These are phyloP conservation scores for Solanum stenotomum DNA, from an alignment of 257 asterid genomes.

Conservation along the genomic window DNA sequence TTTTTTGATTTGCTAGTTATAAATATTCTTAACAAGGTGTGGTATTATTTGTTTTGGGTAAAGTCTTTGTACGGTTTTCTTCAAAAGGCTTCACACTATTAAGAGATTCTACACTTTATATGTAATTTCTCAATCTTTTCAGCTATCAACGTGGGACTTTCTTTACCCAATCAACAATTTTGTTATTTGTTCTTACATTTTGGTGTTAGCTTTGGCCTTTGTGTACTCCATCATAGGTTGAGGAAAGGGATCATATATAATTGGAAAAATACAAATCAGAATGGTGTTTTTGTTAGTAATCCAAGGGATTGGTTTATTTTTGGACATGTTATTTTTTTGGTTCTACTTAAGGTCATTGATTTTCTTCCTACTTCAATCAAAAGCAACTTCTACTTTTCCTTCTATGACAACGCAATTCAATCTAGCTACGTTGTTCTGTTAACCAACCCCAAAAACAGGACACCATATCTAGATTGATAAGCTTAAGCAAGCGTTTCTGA, in stretches of 20 bases:
- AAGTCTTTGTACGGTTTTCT: rapidly evolving
- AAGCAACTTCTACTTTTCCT: no score
- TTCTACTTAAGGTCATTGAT: background rate
- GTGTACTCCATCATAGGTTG: background rate
- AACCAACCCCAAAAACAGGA: no score
- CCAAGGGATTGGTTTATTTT: background rate
- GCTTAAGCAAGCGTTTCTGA: no score
- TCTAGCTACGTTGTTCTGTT: no score
- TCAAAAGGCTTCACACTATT: no score
- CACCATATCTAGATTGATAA: no score
- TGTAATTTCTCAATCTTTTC: no score
- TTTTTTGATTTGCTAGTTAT: no score
- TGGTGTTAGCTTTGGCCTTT: background rate
- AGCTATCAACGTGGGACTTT: no score
- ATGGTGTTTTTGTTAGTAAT: background rate
- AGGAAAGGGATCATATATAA: background rate
- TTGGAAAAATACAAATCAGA: background rate
- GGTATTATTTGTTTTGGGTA: no score
- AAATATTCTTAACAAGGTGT: background rate
- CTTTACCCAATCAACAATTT: background rate
- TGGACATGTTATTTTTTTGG: background rate
- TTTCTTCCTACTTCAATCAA: background rate
- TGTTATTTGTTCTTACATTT: background rate
- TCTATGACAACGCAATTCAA: no score
- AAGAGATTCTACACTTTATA: no score